phyloP scores from a whole-genome alignment of 139 green algal species.

The Chlorokybus atmophyticus region DNA sequence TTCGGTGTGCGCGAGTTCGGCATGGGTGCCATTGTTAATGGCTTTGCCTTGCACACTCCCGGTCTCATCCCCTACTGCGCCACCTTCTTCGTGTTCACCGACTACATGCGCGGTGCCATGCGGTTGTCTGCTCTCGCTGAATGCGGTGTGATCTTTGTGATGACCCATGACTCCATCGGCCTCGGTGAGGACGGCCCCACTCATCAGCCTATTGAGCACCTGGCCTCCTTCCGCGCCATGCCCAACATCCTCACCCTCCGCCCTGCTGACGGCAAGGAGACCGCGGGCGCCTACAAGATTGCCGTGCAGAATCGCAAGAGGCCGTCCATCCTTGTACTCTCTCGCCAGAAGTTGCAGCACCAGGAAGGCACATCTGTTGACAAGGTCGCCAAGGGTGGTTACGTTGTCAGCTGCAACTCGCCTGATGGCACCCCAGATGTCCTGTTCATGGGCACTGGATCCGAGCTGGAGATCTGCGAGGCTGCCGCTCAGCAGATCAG shows the following conservation, averaged over 20 bases:
- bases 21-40: slow-evolving; percentile 97
- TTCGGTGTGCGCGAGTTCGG: slow-evolving; percentile 97
- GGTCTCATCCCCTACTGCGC: slow-evolving; percentile 94
- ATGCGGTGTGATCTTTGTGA: slow-evolving; percentile 81
- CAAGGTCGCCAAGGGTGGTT: slow-evolving; percentile 71
- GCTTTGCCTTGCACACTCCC: slow-evolving; percentile 69
- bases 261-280: slow-evolving; percentile 90
- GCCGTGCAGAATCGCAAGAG: slow-evolving; percentile 44
- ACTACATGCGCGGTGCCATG: slow-evolving; percentile 98
- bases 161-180: slow-evolving; percentile 99
- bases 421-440: slow-evolving; percentile 46
- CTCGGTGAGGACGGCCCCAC: slow-evolving; percentile 98
- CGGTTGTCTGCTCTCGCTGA: slow-evolving; percentile 84
- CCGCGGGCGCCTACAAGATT: slow-evolving; percentile 81
- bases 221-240: slow-evolving; percentile 95
- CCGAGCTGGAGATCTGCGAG: slow-evolving; percentile 75
- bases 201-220: slow-evolving; percentile 96
- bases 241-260: slow-evolving; percentile 93
- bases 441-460: slow-evolving; percentile 91
- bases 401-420: slow-evolving; percentile 51
- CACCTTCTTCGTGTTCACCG: slow-evolving; percentile 99
- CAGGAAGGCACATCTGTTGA: slow-evolving; percentile 64
- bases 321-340: slow-evolving; percentile 81
- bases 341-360: slow-evolving; percentile 92
- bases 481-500: slow-evolving; percentile 68